Evolutionary conservation across 148 eudicot genomes (phyloP).

Genomic region (Rheum nobile): DNA sequence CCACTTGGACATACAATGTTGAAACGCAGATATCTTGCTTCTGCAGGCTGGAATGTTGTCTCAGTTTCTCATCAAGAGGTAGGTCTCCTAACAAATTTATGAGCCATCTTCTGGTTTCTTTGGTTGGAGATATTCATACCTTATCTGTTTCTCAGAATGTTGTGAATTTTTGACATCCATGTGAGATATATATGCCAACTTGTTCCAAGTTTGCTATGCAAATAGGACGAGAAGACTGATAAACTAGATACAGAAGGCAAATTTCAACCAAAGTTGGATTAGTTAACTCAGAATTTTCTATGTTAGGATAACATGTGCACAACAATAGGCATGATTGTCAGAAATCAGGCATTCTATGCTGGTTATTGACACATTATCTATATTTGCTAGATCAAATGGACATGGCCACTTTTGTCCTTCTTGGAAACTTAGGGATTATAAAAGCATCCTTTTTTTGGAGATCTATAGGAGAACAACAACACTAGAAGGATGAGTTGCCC

Average conservation of each 20-base stretch:
- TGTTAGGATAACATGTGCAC: not conserved
- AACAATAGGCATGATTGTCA: not conserved
- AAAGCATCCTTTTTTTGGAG: not conserved
- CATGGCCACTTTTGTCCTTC: not conserved
- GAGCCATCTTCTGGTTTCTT: not conserved
- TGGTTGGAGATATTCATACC: not conserved
- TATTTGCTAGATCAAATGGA: not conserved
- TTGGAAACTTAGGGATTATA: not conserved
- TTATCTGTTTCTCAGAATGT: not conserved
- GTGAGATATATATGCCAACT: not conserved
- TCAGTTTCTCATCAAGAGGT: constrained; percentile 73
- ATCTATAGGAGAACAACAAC: not conserved
- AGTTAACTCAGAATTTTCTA: not conserved
- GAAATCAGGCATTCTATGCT: not conserved
- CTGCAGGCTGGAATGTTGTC: constrained; percentile 82
- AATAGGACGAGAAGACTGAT: not conserved
- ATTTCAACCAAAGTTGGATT: not conserved
- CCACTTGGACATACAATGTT: constrained; percentile 89
- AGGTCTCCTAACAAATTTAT: constrained; percentile 10
- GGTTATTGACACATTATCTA: not conserved
- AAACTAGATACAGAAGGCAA: not conserved
- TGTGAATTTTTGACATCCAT: not conserved
- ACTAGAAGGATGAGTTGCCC: not conserved
- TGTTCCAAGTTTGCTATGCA: not conserved
- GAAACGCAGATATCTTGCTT: constrained; percentile 66